phyloP scores from a whole-genome alignment of 2,329 filamentous ascomycete genomes.

The Nigrospora oryzae region DNA sequence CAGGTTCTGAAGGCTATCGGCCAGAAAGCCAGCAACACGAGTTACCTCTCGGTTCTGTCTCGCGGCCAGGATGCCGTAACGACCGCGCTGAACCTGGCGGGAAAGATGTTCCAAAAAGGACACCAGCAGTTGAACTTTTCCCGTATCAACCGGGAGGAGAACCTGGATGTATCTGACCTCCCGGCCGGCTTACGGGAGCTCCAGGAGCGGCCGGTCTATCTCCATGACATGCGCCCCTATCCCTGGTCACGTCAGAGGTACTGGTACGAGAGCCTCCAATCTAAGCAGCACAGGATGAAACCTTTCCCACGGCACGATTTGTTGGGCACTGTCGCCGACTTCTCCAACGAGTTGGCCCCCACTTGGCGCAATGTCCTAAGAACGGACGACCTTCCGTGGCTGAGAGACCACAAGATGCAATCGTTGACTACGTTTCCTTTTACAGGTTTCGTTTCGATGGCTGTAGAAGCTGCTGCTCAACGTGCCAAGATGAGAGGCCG shows the following conservation, averaged over 20 bases:
- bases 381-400: slow-evolving; percentile 31
- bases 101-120: slow-evolving; percentile 17
- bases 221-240: slow-evolving; percentile 18
- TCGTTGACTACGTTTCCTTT: slow-evolving; percentile 37
- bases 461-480: slow-evolving; percentile 13
- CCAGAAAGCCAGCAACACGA: slow-evolving; percentile 9
- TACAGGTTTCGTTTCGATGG: slow-evolving; percentile 32
- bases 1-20: slow-evolving; percentile 13
- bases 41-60: slow-evolving; percentile 18
- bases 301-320: slow-evolving; percentile 23
- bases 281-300: slow-evolving; percentile 21
- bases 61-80: slow-evolving; percentile 10
- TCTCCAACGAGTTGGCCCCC: slow-evolving; percentile 23
- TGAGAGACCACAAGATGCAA: slow-evolving; percentile 38
- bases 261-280: slow-evolving; percentile 21
- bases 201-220: slow-evolving; percentile 2
- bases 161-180: slow-evolving; percentile 10
- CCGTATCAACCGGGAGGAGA: slow-evolving; percentile 10
- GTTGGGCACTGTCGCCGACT: slow-evolving; percentile 22
- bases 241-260: slow-evolving; percentile 22
- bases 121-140: slow-evolving; percentile 14
- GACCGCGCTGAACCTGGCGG: slow-evolving; percentile 16
- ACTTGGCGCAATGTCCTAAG: slow-evolving; percentile 28
- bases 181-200: neutral
- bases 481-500: slow-evolving; percentile 17